Evolutionary conservation across 495 filamentous ascomycete species (phyloP), one percentile per base, ranked within the genome.

Genomic region (Hypoxylon lenormandii): DNA sequence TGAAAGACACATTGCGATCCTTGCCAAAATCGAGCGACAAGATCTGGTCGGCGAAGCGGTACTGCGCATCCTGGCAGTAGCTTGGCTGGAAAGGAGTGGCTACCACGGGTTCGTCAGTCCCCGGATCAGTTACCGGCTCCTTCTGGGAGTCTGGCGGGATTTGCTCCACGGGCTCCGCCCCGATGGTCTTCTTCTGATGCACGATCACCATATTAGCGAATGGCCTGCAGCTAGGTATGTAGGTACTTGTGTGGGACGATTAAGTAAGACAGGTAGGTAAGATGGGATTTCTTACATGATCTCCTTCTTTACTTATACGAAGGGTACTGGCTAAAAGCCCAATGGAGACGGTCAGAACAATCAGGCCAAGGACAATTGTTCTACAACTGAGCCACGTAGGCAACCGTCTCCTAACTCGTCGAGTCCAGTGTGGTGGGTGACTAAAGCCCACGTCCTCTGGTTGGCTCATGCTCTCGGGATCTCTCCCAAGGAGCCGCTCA

Each of bases 401-500:
- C 43, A 74, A 37, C 33, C 66, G 47, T 18, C 67, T 74, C 43
- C 63, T 70, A n/a, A 78, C 63, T 60, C 78, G 73, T 48, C 72
- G 58, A 18, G 63, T 74, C 79, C 77, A 79, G 3, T 30, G 53
- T n/a, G 72, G 67, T 12, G 54, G 21, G 26, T 13, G 6, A 54
- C 62, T 45, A 12, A 42, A 22, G 53, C 73, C 72, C 18, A 68
- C 53, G 40, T 73, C 66, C 2, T 61, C 43, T 50, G 72, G 68
- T 37, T 65, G 64, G 51, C 77, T 69, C 76, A 83, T 83, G 60
- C 80, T 82, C 73, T 83, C 76, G 1, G 80, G 81, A 18, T 72
- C 72, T 36, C 64, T 43, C 46, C 64, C 66, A 53, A 83, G 68
- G 1, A 81, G 65, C 45, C 74, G 72, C 50, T 75, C 73, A 11